Base-by-base conservation (phyloP, 176 grass and related monocot species). In the Saccharum spontaneum region DNA sequence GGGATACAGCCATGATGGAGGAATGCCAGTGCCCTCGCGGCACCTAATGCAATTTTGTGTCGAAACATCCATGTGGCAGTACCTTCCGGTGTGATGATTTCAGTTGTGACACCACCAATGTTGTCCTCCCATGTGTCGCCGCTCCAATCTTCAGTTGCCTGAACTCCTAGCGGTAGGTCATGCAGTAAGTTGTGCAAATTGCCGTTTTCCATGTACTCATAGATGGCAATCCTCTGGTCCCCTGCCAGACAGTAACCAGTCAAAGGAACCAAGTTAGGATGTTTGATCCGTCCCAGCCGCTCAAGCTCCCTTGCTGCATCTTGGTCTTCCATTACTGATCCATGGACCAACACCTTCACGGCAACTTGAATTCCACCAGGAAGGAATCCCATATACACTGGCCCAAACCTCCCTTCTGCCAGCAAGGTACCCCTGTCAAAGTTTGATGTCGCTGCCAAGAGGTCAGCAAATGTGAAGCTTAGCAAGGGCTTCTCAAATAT, bases 141-240 rank as follows among this genome's bases (percentile, higher is more conserved):
- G 45, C 89, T 99, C 97, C 97, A 99, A 79, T 99, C 97, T 87
- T 99, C 97, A 13, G 91, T 99, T 31, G 88, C 83, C 82, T 99
- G 97, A 22, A 94, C 67, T 28, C 97, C 93, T 45, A 99, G 81
- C 8, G 97, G 97, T 52, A 99, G 69, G 76, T 99, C 97, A 82
- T 99, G 91, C 22, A 99, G 88, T 72, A 99, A 83, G 65, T 94
- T 99, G 67, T 99, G 90, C 76, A 99, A 71, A 75, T 99, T 99
- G 15, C 97, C 93, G 15, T 96, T 94, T 84, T 99, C 93, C 97
- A 99, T 99, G 75, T 96, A 99, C 66, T 99, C 93, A 28, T 95
- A 96, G 79, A 99, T 99, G 10, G 93, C 91, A 43, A 99, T 99
- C 78, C 91, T 95, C 65, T 96, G 97, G 22, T 89, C 90, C 33